Conservation (phyloP, 148 eudicot genomes). For the Fagopyrum homotropicum region DNA sequence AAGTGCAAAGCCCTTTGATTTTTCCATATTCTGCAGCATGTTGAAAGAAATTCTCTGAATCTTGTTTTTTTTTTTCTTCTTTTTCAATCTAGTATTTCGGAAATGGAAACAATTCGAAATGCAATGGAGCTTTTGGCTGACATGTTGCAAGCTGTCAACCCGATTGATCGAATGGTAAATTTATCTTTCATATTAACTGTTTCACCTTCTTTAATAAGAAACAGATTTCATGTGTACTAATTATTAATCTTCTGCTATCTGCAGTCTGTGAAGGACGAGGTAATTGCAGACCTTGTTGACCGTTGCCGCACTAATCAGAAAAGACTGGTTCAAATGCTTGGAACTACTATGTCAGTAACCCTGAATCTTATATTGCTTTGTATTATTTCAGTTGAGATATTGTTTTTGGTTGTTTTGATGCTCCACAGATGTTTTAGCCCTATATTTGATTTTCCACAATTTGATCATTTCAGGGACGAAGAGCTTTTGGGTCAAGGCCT, state of each 20-base stretch:
- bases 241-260: neutral
- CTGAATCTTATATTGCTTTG: slow-evolving; percentile 4
- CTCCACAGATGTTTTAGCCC: slow-evolving; percentile 2
- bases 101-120: slow-evolving; percentile 66
- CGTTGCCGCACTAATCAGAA: slow-evolving; percentile 83
- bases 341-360: slow-evolving; percentile 52
- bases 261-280: slow-evolving; percentile 89
- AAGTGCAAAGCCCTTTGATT: neutral
- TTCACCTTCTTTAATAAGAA: neutral
- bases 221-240: neutral
- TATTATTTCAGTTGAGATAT: neutral
- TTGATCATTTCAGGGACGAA: slow-evolving; percentile 56
- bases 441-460: slow-evolving; percentile 1
- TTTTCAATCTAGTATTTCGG: slow-evolving; percentile 35
- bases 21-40: neutral
- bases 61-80: neutral
- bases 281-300: slow-evolving; percentile 78
- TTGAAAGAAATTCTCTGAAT: neutral
- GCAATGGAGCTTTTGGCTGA: slow-evolving; percentile 66
- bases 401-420: neutral
- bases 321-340: slow-evolving; percentile 79
- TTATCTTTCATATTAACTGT: neutral
- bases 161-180: slow-evolving; percentile 59
- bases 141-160: slow-evolving; percentile 86
- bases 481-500: slow-evolving; percentile 80